Evolutionary conservation across 495 filamentous ascomycete genomes (phyloP), one percentile per base, ranked within the genome.

Genomic region (Aspergillus sclerotioniger): DNA sequence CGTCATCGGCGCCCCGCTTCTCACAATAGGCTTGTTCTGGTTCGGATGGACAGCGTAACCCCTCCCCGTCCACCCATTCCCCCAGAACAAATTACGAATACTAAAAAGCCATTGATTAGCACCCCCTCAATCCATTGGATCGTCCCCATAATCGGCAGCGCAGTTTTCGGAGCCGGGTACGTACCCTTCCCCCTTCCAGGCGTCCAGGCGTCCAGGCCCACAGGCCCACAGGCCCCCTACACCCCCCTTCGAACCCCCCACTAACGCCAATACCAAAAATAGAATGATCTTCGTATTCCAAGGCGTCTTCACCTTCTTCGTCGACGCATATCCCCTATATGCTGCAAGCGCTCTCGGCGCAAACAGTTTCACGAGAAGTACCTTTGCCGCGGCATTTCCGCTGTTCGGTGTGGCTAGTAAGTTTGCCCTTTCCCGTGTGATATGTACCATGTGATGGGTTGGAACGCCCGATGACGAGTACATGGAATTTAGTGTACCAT

Each of bases 271-370:
- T 51, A 13, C 28, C 20, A 50, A 16, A 8, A 16, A 39, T 25
- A 88, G 88, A 13, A 87, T 81, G 46, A 68, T 88, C 20, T 67
- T 90, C 6, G 84, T 85, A 13, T 95, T 89, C 69, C 82, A 80
- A 15, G 90, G 89, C 15, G 80, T 93, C 56, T 95, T 95, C 71
- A 93, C 90, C 16, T 94, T 92, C 72, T 78, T 95, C 29, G 57
- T 60, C 50, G 90, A 92, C 67, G 85, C 86, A 12, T 90, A 93
- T 62, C 90, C 91, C 8, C 66, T 85, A 29, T 95, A 92, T 71
- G 91, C 91, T 33, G 91, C 91, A 20, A 84, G 78, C 29, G 89
- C 90, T 6, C 73, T 95, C 53, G 91, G 90, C 16, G 88, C 89
- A 16, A 96, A 96, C 69, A 84, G 80, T 33, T 88, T 93, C 71